Evolutionary conservation across 1,284 basidiomycete genomes (phyloP).

Genomic region (Bondarzewia mesenterica): DNA sequence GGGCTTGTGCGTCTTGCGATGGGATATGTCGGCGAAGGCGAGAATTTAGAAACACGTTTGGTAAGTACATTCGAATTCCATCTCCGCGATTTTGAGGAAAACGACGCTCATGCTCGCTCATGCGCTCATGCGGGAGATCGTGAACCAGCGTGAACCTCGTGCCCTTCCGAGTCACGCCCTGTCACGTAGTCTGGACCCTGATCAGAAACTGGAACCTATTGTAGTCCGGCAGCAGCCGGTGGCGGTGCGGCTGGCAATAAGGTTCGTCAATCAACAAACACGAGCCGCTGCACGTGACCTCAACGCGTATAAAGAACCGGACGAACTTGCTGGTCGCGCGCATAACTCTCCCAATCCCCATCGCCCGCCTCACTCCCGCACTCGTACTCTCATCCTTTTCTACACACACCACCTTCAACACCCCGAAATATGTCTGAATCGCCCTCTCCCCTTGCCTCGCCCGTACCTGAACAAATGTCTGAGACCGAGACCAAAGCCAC

Average conservation of each 20-base stretch:
- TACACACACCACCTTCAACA: not conserved
- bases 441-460: not conserved
- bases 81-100: too few species aligned
- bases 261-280: constrained; percentile 29
- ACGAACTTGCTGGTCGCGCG: constrained; percentile 1
- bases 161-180: too few species aligned
- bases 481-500: constrained; percentile 5
- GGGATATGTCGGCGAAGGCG: too few species aligned
- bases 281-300: constrained; percentile 25
- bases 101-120: too few species aligned
- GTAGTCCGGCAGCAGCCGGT: not conserved
- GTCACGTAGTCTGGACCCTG: too few species aligned
- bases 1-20: too few species aligned
- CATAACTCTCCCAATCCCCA: constrained; percentile 15
- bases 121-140: too few species aligned
- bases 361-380: constrained; percentile 10
- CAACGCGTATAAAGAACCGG: constrained; percentile 25
- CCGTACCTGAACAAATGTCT: not conserved
- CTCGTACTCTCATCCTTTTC: not conserved
- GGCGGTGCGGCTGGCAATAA: constrained; percentile 16
- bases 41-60: too few species aligned
- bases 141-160: too few species aligned
- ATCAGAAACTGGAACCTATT: too few species aligned
- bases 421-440: not conserved
- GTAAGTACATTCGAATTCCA: too few species aligned